A percentile compares a stretch with the other conserved stretches of the same genome.
Evolutionary conservation across 352 stramenopile species (phyloP).

Genomic region (Thalassiosira oceanica): DNA sequence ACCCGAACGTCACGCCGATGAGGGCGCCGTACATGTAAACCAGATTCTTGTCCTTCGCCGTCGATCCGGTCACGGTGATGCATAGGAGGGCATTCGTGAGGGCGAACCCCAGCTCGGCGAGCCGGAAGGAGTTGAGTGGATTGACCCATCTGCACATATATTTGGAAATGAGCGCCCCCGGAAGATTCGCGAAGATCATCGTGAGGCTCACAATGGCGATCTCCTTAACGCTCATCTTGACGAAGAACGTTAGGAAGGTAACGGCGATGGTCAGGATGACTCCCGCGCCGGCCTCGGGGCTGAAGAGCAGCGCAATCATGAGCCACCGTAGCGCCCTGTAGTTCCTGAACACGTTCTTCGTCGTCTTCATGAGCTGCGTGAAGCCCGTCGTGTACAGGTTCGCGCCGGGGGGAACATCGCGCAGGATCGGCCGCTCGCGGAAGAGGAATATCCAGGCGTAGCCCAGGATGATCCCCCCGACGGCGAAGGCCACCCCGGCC

Average conservation of each 20-base stretch:
- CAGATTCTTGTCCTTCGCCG: constrained; percentile 27
- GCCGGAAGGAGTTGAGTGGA: constrained; percentile 42
- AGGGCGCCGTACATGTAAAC: constrained; percentile 22
- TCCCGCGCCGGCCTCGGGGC: constrained; percentile 39
- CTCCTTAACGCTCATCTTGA: constrained; percentile 36
- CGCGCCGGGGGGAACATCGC: constrained; percentile 24
- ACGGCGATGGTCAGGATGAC: constrained; percentile 46
- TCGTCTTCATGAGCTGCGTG: constrained; percentile 29
- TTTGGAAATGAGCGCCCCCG: constrained; percentile 34
- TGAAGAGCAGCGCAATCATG: constrained; percentile 47
- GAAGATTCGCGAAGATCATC: constrained; percentile 46
- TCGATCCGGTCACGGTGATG: constrained; percentile 23
- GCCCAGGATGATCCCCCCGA: constrained; percentile 25
- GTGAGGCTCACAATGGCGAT: constrained; percentile 39
- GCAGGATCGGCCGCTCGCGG: constrained; percentile 37
- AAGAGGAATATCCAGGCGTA: constrained; percentile 51
- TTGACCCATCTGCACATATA: constrained; percentile 47
- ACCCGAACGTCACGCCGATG: constrained; percentile 35
- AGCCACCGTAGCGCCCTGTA: constrained; percentile 49
- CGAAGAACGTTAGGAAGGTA: constrained; percentile 50
- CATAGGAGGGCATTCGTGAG: constrained; percentile 24
- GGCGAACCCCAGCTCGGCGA: constrained; percentile 28
- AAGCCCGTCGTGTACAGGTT: constrained; percentile 49
- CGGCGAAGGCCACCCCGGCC: constrained; percentile 9
- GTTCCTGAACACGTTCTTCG: constrained; percentile 28